Base-by-base conservation (phyloP, 148 eudicot genomes). In the Spergularia bocconei region DNA sequence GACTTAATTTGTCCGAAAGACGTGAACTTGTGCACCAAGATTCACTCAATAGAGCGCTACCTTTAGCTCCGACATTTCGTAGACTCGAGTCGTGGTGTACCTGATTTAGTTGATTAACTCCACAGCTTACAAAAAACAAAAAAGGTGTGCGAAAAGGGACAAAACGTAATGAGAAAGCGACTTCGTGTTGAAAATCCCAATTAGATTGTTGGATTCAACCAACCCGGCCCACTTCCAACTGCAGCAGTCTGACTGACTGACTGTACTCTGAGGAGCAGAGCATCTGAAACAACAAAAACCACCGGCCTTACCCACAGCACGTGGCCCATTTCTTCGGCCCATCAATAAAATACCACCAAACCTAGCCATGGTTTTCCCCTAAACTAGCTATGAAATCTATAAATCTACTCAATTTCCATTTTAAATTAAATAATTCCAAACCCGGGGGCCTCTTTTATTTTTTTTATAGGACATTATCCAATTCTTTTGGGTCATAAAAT, bases 301-400 rank as follows among this genome's bases (percentile, higher is more conserved):
- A 79, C 63, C 55, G 63, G 80, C 74, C 63, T 13, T 39, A 47
- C 82, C 82, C 82, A 68, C 77, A 67, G 73, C 82, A 79, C 82
- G 74, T 74, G 69, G 61, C 51, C 77, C 41, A 67, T 63, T 25
- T 63, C 19, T 23, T 51, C 16, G 44, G 13, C 20, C 57, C 61
- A 50, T 10, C 61, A 7, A 58, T 9, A 6, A 53, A 66, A 74
- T 54, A 13, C 70, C 54, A 36, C 4, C 25, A n/a, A 56, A 9
- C n/a, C 25, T 15, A 33, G 75, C 83, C 79, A 56, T 53, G 14
- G 83, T 80, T 80, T 80, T 71, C 71, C 67, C 48, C n/a, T 44
- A 80, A 63, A 80, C 79, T 64, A 25, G 62, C 75, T 80, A 44
- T 3, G n/a, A 50, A 29, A 29, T 1, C 38, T 16, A 5, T 33